Conservation (phyloP, 2,329 filamentous ascomycete genomes). For the Epichloe baconii region DNA sequence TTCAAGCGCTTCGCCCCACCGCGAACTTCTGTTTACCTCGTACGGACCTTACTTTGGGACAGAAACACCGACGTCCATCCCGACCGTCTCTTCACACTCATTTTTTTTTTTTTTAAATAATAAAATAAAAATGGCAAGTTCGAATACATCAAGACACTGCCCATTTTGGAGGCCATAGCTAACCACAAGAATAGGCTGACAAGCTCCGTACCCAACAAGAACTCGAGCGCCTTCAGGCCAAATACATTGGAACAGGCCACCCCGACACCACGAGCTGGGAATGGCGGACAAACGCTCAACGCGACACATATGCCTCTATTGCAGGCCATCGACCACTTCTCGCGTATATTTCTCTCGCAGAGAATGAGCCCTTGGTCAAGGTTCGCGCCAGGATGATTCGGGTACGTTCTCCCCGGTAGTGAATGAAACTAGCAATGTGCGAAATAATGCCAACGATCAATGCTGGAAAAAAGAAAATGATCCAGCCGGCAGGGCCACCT, state of each 20-base stretch:
- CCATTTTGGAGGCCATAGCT: too few relatives aligned
- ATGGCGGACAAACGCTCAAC: conserved; percentile 90
- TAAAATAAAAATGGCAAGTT: too few relatives aligned
- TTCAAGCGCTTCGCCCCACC: conserved; percentile 3
- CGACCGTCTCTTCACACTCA: too few relatives aligned
- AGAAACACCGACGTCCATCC: too few relatives aligned
- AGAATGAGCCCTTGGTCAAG: conserved; percentile 74
- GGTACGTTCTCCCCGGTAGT: conserved; percentile 23
- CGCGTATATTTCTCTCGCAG: conserved; percentile 77
- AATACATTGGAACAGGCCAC: conserved; percentile 91
- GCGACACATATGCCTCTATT: conserved; percentile 82
- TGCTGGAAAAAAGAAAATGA: conserved; percentile 43
- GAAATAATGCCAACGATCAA: neutral
- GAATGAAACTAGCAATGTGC: neutral
- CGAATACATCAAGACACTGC: too few relatives aligned
- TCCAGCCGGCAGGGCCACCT: conserved; percentile 48
- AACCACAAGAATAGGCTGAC: conserved; percentile 52
- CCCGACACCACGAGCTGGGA: conserved; percentile 96
- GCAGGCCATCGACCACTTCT: conserved; percentile 81
- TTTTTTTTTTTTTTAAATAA: too few relatives aligned
- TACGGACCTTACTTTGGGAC: too few relatives aligned
- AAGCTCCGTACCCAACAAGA: conserved; percentile 97
- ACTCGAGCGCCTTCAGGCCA: conserved; percentile 90
- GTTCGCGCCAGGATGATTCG: conserved; percentile 71
- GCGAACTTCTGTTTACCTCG: neutral